Evolutionary conservation across 1,284 basidiomycete species (phyloP).

Genomic region (Erythrobasidium hasegawianum): DNA sequence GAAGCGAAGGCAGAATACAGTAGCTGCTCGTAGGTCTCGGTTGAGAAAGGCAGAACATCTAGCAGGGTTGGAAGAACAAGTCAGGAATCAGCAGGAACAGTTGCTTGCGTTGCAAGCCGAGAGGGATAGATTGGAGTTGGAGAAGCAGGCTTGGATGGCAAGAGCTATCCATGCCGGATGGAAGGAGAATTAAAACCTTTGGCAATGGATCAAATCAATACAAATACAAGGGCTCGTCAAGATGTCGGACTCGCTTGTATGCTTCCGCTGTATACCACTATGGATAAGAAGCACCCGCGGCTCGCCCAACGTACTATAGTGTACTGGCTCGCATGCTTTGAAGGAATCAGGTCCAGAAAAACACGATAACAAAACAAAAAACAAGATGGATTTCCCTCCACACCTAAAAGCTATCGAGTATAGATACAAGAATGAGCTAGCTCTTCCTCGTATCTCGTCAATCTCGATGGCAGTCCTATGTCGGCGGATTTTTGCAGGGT

Average conservation of each 20-base stretch:
- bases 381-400: no score
- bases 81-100: constrained; percentile 41
- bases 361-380: no score
- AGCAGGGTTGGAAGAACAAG: constrained; percentile 58
- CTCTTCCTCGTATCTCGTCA: constrained; percentile 50
- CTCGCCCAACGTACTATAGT: no score
- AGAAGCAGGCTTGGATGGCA: constrained; percentile 26
- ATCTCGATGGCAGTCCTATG: background rate
- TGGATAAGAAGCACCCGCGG: no score
- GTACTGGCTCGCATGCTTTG: no score
- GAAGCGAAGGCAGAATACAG: constrained; percentile 73
- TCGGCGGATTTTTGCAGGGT: background rate
- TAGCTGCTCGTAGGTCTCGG: constrained; percentile 68
- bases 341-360: no score
- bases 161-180: constrained; percentile 31
- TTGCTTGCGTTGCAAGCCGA: constrained; percentile 46
- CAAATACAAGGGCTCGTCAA: no score
- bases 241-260: no score
- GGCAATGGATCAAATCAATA: no score
- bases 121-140: background rate
- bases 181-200: constrained; percentile 9
- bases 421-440: no score
- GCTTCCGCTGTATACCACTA: no score
- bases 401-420: no score
- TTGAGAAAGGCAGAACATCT: constrained; percentile 72